These are phyloP conservation scores for Theileria parva DNA, from an alignment of 169 alveolate species.

Conservation along the genomic window DNA sequence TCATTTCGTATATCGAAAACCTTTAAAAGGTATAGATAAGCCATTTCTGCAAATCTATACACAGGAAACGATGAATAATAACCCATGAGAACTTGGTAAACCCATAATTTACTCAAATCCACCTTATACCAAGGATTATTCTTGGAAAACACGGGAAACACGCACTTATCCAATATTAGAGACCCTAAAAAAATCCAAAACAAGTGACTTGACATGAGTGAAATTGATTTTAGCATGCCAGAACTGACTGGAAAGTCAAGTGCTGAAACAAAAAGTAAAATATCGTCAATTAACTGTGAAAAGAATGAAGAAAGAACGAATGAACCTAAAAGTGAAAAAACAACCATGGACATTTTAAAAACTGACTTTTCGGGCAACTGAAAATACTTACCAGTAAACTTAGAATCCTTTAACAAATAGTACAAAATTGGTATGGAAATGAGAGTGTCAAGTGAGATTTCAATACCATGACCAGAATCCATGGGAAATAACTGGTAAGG, in stretches of 20 bases:
- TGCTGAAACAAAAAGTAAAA: slow-evolving; percentile 39
- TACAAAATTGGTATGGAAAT: slow-evolving; percentile 29
- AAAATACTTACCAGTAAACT: not conserved
- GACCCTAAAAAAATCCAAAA: slow-evolving; percentile 52
- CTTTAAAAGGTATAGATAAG: not conserved
- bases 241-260: slow-evolving; percentile 28
- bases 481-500: slow-evolving; percentile 53
- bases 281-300: slow-evolving; percentile 23
- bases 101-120: slow-evolving; percentile 46
- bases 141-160: slow-evolving; percentile 21
- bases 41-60: slow-evolving; percentile 34
- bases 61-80: slow-evolving; percentile 38
- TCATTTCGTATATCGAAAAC: not conserved
- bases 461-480: slow-evolving; percentile 42
- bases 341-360: slow-evolving; percentile 22
- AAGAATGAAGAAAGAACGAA: slow-evolving; percentile 35
- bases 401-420: slow-evolving; percentile 16
- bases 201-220: slow-evolving; percentile 42
- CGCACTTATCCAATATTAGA: slow-evolving; percentile 8
- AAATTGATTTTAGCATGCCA: slow-evolving; percentile 40
- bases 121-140: slow-evolving; percentile 28
- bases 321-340: slow-evolving; percentile 33
- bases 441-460: slow-evolving; percentile 43
- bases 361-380: not conserved
- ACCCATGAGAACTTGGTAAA: slow-evolving; percentile 40